phyloP scores from a whole-genome alignment of 768 basidiomycete species.

The Hirschioporus abietinus region DNA sequence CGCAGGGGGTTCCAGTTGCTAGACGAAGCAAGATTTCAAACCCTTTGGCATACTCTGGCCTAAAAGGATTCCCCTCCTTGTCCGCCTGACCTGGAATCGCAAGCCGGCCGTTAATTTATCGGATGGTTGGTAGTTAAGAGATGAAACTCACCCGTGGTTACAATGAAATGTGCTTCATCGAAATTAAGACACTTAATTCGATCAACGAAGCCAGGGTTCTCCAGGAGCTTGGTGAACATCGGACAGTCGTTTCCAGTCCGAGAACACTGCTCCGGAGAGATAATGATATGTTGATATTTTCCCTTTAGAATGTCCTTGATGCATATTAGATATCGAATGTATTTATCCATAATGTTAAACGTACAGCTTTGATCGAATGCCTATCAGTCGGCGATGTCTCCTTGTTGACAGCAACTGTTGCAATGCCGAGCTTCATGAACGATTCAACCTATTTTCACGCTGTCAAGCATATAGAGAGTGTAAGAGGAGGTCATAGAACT shows the following conservation, averaged over 20 bases:
- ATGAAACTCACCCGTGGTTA: background rate
- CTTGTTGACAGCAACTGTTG: slow-evolving; percentile 20
- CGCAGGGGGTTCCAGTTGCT: background rate
- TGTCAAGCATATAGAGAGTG: background rate
- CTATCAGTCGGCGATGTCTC: slow-evolving; percentile 13
- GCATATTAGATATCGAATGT: background rate
- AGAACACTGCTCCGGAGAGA: background rate
- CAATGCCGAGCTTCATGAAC: slow-evolving; percentile 17
- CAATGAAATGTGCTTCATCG: background rate
- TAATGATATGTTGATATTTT: background rate
- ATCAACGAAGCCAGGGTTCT: background rate
- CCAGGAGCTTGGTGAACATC: background rate
- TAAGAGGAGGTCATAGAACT: background rate
- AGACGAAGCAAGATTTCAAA: background rate
- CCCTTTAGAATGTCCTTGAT: background rate
- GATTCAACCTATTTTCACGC: slow-evolving; percentile 12
- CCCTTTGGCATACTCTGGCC: background rate
- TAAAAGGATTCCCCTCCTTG: background rate
- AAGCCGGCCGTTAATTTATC: too few species aligned
- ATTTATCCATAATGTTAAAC: background rate
- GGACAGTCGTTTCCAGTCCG: background rate
- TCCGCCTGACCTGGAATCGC: background rate
- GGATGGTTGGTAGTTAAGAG: too few species aligned
- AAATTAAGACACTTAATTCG: background rate
- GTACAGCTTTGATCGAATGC: background rate